phyloP scores from a whole-genome alignment of 257 asterid genomes.

The Ballota nigra region DNA sequence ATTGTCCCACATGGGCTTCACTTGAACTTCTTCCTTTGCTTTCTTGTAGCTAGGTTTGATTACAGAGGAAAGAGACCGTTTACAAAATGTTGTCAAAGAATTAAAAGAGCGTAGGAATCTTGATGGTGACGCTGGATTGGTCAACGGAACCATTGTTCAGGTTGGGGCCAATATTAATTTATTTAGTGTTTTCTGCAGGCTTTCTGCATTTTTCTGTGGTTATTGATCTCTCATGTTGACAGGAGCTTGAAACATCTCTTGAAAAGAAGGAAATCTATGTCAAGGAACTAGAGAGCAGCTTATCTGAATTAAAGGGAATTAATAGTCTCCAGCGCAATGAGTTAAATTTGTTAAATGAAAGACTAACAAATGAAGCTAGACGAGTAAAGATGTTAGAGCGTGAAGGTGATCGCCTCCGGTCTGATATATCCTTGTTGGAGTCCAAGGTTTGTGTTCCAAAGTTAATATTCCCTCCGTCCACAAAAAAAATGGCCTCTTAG shows the following conservation, averaged over 20 bases:
- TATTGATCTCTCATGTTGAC: constrained; percentile 29
- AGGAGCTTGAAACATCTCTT: constrained; percentile 85
- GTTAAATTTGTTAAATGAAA: constrained; percentile 70
- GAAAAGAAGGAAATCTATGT: constrained; percentile 68
- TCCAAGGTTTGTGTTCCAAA: constrained; percentile 68
- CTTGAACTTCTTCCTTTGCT: constrained; percentile 29
- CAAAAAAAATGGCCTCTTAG: too few species aligned
- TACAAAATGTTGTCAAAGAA: constrained; percentile 46
- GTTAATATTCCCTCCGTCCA: too few species aligned
- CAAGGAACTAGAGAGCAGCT: constrained; percentile 65
- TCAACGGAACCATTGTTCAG: constrained; percentile 53
- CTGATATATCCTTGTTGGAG: constrained; percentile 92
- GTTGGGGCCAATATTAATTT: constrained; percentile 31
- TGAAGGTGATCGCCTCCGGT: constrained; percentile 81
- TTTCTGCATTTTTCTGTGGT: constrained; percentile 15
- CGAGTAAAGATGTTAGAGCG: constrained; percentile 89
- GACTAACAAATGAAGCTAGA: constrained; percentile 71
- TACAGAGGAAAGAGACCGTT: constrained; percentile 69
- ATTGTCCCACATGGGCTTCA: constrained; percentile 16
- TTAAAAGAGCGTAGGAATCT: constrained; percentile 46
- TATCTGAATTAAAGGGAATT: constrained; percentile 54
- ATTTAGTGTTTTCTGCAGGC: not conserved
- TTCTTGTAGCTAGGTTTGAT: constrained; percentile 59
- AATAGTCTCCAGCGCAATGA: constrained; percentile 67
- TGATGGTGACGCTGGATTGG: constrained; percentile 53